These are phyloP conservation scores for Incumbomyces delicatus DNA, from an alignment of 2,329 filamentous ascomycete species.

Conservation along the genomic window DNA sequence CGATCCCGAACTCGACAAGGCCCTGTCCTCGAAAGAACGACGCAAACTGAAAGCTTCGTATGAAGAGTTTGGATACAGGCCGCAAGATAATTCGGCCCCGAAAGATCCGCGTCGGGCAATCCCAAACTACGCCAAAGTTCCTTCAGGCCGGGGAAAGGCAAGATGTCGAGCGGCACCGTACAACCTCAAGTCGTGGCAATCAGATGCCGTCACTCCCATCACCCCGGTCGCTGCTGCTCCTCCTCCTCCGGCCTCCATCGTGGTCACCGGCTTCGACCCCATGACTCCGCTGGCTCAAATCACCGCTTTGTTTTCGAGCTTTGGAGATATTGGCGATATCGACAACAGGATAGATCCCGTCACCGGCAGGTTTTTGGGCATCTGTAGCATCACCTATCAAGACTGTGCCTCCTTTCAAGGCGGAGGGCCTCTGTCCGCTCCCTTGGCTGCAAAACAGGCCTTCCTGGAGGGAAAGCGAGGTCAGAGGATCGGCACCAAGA, in stretches of 20 bases:
- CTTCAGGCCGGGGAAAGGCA: constrained; percentile 56
- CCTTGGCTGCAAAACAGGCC: constrained; percentile 71
- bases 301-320: constrained; percentile 64
- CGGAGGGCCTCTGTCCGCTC: constrained; percentile 52
- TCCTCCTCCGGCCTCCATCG: constrained; percentile 78
- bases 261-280: constrained; percentile 94
- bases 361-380: constrained; percentile 86
- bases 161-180: constrained; percentile 68
- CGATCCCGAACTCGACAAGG: constrained; percentile 54
- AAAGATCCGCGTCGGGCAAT: constrained; percentile 72
- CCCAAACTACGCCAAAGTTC: constrained; percentile 48
- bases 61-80: constrained; percentile 39
- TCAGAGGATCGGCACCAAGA: constrained; percentile 65
- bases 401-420: constrained; percentile 52
- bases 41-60: constrained; percentile 42
- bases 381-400: constrained; percentile 82
- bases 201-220: constrained; percentile 69
- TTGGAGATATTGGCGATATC: constrained; percentile 79
- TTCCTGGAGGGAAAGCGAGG: constrained; percentile 63
- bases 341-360: constrained; percentile 93
- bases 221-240: constrained; percentile 44
- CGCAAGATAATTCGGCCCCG: constrained; percentile 70
- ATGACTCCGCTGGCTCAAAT: constrained; percentile 49
- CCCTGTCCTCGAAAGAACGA: constrained; percentile 46
- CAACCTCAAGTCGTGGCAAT: constrained; percentile 68